Percentiles rank a stretch among this genome's conserved stretches.
phyloP scores from a whole-genome alignment of 2,329 filamentous ascomycete genomes.

The Fusarium zealandicum region DNA sequence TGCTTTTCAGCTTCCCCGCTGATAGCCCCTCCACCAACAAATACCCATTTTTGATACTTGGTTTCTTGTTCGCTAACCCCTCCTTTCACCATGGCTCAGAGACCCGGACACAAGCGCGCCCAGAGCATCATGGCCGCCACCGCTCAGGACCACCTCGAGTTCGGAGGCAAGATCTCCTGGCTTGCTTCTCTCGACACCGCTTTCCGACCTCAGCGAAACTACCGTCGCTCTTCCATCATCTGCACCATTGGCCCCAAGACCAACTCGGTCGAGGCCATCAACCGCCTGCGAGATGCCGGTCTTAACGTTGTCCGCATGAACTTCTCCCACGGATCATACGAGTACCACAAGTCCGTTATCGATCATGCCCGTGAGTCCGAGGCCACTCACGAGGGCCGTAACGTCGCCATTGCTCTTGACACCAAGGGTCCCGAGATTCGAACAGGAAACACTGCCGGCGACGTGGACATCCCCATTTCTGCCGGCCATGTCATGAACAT shows the following conservation, averaged over 20 bases:
- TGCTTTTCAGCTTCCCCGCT: conserved; percentile 32
- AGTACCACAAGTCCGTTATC: conserved; percentile 98
- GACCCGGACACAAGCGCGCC: conserved; percentile 42
- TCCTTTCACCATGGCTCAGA: conserved; percentile 45
- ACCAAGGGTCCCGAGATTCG: conserved; percentile 71
- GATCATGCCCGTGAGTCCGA: conserved; percentile 93
- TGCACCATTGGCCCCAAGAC: conserved; percentile 99
- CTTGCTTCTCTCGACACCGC: conserved; percentile 82
- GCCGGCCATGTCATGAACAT: conserved; percentile 89
- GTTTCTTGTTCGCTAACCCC: conserved; percentile 25
- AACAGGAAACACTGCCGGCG: conserved; percentile 75
- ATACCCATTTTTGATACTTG: conserved; percentile 8
- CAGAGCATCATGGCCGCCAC: conserved; percentile 63
- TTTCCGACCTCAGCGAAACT: conserved; percentile 84
- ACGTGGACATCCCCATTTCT: conserved; percentile 87
- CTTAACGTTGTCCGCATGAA: conserved; percentile 99
- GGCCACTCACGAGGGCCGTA: conserved; percentile 77
- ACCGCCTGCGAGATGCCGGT: conserved; percentile 86
- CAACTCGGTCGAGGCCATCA: conserved; percentile 97
- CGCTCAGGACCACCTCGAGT: conserved; percentile 85
- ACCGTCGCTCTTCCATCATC: conserved; percentile 97
- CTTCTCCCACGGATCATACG: conserved; percentile 83
- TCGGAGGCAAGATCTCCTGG: conserved; percentile 74
- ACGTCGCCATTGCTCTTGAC: conserved; percentile 91
- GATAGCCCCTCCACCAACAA: conserved; percentile 28